Base-by-base conservation (phyloP, 2,329 filamentous ascomycete species). In the Fusarium stilboides region DNA sequence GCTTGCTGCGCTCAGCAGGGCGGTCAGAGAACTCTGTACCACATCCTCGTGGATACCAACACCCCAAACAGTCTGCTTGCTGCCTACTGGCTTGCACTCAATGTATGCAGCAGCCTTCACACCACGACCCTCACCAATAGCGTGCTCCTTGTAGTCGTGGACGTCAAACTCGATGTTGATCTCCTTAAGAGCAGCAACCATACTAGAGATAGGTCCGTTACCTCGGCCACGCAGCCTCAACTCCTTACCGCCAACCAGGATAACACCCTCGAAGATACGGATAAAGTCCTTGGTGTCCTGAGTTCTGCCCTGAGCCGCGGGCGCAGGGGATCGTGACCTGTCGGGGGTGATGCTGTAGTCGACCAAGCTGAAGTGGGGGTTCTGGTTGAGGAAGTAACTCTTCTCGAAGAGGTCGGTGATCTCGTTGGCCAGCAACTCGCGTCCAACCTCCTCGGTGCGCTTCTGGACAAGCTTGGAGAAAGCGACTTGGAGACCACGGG, bases 91-190 rank as follows among this genome's bases (percentile, higher is more conserved):
- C 28, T 87, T 94, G 80, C 94, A 97, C 80, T 98, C 93, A 69
- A 98, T 97, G 78, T 97, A 98, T 3, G 94, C 93, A 3, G 94
- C 95, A n/a, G 95, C 95, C 84, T 97, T 97, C 71, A 95, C 93
- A 65, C 94, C 89, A 59, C 89, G 88, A 65, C 93, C 93, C 52
- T 75, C 57, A 12, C 94, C 94, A 72, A 98, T 94, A 28, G 94
- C 92, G 81, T 98, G 95, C 80, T 98, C 96, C 84, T 97, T 97
- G 85, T 98, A 98, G 79, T 98, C 94, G 45, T 91, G 88, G 52
- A 98, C 94, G 77, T 98, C 95, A 24, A 98, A 85, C 76, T 97
- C 91, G 68, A 98, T 91, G 61, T 93, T 93, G 34, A 98, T 82
- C 17, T 86, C 85, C 73, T 89, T 88, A 43, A 99, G 86, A 17